These are phyloP conservation scores for Hanseniaspora occidentalis DNA, from an alignment of 805 yeast genomes.

Conservation along the genomic window DNA sequence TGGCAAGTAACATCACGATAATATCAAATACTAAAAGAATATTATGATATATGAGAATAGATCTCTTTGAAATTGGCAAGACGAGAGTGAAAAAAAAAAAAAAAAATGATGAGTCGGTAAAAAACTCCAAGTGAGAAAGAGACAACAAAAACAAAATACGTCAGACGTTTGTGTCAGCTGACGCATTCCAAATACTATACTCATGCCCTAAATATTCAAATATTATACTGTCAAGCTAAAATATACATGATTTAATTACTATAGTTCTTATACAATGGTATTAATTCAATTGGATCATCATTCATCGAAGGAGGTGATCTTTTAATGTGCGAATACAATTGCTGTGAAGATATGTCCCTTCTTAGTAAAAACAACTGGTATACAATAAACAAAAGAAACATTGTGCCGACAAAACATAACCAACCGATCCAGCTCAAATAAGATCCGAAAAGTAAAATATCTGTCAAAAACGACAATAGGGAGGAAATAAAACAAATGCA, in stretches of 20 bases:
- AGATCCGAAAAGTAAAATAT: slow-evolving; percentile 65
- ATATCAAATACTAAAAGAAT: no score
- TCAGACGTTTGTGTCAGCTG: no score
- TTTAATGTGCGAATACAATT: neutral
- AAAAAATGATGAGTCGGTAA: no score
- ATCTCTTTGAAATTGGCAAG: no score
- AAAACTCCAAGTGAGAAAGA: no score
- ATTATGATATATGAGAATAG: no score
- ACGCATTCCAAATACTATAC: no score
- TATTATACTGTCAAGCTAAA: neutral
- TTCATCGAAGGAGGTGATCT: no score
- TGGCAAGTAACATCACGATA: no score
- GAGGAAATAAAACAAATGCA: slow-evolving; percentile 58
- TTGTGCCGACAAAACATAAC: slow-evolving; percentile 30
- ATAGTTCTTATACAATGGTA: neutral
- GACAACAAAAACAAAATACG: no score
- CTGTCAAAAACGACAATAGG: slow-evolving; percentile 68
- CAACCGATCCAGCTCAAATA: slow-evolving; percentile 76
- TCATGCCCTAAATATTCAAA: no score
- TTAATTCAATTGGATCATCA: neutral
- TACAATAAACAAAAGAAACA: neutral
- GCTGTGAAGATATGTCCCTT: neutral
- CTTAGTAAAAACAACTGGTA: neutral
- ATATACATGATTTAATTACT: neutral
- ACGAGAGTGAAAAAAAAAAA: no score